Conservation (phyloP, 225 moss, liverwort and hornwort species). For the Physcomitrellopsis africana region DNA sequence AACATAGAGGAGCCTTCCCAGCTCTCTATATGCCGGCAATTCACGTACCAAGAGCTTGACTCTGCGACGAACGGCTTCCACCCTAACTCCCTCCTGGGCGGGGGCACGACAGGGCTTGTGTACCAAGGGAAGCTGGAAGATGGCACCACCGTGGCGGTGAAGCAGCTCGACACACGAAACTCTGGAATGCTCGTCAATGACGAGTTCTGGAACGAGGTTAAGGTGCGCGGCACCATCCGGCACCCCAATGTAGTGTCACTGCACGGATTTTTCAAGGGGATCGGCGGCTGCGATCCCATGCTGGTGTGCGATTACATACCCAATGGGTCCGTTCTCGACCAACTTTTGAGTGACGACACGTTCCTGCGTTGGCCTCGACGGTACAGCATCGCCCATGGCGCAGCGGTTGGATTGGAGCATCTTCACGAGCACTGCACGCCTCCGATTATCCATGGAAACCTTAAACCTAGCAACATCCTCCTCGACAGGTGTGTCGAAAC, state of each 20-base stretch:
- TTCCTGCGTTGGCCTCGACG: conserved; percentile 71
- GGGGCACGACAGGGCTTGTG: conserved; percentile 66
- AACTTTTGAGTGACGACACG: conserved; percentile 59
- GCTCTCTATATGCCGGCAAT: conserved; percentile 46
- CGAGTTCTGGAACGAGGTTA: conserved; percentile 75
- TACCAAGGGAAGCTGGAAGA: conserved; percentile 75
- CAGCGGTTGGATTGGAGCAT: conserved; percentile 63
- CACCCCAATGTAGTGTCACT: conserved; percentile 78
- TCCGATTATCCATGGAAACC: conserved; percentile 67
- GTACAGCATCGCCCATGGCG: conserved; percentile 74
- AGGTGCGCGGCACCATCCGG: conserved; percentile 57
- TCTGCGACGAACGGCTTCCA: conserved; percentile 73
- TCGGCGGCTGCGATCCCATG: conserved; percentile 55
- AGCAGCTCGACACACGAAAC: conserved; percentile 70
- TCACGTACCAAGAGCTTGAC: conserved; percentile 63
- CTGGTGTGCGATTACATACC: conserved; percentile 81
- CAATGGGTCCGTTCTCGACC: conserved; percentile 80
- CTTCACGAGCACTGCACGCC: conserved; percentile 68
- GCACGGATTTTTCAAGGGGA: conserved; percentile 68
- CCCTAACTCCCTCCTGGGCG: conserved; percentile 49
- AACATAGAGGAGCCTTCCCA: conserved; percentile 36
- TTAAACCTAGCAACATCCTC: conserved; percentile 78
- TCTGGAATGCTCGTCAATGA: conserved; percentile 58
- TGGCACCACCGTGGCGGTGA: conserved; percentile 69
- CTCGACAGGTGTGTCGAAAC: conserved; percentile 60